phyloP scores from a whole-genome alignment of 768 basidiomycete genomes.

The Rhodosporidiobolus odoratus region DNA sequence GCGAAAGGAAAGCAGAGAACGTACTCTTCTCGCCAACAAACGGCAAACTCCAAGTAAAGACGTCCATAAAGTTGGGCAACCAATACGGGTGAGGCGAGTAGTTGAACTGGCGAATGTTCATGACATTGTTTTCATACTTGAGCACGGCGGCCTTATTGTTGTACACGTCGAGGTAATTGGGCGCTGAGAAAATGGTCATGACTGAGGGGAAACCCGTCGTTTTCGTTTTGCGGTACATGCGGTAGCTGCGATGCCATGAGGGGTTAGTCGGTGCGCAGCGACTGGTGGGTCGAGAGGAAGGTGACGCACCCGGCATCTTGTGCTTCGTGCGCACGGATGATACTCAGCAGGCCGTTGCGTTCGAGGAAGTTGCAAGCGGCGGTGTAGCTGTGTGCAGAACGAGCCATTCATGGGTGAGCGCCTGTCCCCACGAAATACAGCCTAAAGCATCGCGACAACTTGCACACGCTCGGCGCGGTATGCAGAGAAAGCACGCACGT shows the following conservation, averaged over 20 bases:
- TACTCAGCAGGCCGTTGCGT: constrained; percentile 89
- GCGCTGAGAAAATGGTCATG: constrained; percentile 99
- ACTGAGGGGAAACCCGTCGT: constrained; percentile 97
- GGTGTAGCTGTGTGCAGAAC: constrained; percentile 64
- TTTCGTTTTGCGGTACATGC: constrained; percentile 98
- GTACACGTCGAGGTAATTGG: constrained; percentile 96
- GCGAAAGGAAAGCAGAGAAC: constrained; percentile 40
- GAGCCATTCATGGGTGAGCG: background rate
- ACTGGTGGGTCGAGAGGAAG: background rate
- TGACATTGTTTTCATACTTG: constrained; percentile 95
- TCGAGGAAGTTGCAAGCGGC: constrained; percentile 97
- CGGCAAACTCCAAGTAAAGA: constrained; percentile 96
- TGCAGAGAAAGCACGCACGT: constrained; percentile 57
- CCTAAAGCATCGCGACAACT: background rate
- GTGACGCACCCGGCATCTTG: constrained; percentile 85
- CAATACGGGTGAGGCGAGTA: constrained; percentile 94
- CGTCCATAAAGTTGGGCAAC: constrained; percentile 99
- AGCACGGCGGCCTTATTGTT: constrained; percentile 98
- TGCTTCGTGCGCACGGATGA: constrained; percentile 96
- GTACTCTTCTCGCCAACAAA: constrained; percentile 97
- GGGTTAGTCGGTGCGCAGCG: background rate
- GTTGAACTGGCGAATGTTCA: constrained; percentile 98
- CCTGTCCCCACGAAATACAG: too few species aligned
- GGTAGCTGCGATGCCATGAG: too few species aligned
- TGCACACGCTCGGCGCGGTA: background rate